Percentiles rank a stretch among this genome's conserved stretches.
Evolutionary conservation across 2,329 filamentous ascomycete genomes (phyloP).

Genomic region (Cercospora canescens): DNA sequence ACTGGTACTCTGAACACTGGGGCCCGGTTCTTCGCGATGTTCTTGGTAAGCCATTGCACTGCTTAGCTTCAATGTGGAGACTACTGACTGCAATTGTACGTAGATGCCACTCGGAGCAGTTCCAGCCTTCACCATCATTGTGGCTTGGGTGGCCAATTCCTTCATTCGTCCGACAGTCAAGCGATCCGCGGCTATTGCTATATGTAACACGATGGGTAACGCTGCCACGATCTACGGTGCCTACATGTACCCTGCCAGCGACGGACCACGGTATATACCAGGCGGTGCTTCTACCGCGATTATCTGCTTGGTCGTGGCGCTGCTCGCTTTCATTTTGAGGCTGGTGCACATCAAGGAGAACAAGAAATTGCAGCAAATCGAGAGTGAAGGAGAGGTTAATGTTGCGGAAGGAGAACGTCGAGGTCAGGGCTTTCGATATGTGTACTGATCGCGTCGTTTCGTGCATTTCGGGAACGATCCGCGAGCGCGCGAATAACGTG

Average conservation of each 20-base stretch:
- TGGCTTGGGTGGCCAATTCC: constrained; percentile 29
- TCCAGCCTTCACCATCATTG: constrained; percentile 34
- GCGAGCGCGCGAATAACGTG: neutral
- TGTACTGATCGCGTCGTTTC: neutral
- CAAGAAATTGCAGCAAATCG: constrained; percentile 29
- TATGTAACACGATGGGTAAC: constrained; percentile 50
- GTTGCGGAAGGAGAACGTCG: neutral
- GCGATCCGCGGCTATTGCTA: constrained; percentile 78
- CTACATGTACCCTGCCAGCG: constrained; percentile 37
- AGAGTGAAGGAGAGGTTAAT: constrained; percentile 11
- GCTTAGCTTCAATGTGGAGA: neutral
- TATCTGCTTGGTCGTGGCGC: constrained; percentile 39
- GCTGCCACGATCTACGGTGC: constrained; percentile 37
- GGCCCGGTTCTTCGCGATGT: constrained; percentile 5
- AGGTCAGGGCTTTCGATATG: constrained; percentile 8
- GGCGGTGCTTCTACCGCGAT: constrained; percentile 39
- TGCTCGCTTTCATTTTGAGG: constrained; percentile 38
- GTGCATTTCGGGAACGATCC: neutral
- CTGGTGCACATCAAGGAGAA: constrained; percentile 39
- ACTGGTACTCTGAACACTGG: constrained; percentile 4
- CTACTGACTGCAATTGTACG: neutral
- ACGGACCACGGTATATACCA: constrained; percentile 41
- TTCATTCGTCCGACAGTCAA: constrained; percentile 60
- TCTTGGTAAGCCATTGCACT: neutral
- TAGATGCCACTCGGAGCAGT: constrained; percentile 24